Evolutionary conservation across 140 eudicot species (phyloP).

Genomic region (Oenanthe javanica): DNA sequence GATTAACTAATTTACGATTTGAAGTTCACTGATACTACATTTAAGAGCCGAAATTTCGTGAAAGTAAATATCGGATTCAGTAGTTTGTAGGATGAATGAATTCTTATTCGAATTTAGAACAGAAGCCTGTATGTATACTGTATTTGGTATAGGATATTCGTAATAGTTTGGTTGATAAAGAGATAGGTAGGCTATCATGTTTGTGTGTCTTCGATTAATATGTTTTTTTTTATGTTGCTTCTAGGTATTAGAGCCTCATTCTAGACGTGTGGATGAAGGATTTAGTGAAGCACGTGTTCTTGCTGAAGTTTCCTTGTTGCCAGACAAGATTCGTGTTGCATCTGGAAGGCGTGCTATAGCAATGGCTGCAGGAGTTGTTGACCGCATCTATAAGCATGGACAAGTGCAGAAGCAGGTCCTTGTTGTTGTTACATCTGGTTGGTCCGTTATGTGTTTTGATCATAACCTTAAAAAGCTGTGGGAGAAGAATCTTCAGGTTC

Average conservation of each 20-base stretch:
- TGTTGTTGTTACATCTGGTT: constrained; percentile 95
- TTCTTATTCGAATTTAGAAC: not conserved
- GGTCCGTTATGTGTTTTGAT: constrained; percentile 97
- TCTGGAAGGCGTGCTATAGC: constrained; percentile 99
- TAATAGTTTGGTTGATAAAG: not conserved
- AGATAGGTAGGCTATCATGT: not conserved
- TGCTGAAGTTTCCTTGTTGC: constrained; percentile 74
- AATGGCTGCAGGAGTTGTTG: constrained; percentile 95
- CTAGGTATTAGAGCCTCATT: constrained; percentile 89
- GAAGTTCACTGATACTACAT: too few species aligned
- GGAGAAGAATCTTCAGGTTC: constrained; percentile 88
- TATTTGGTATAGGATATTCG: not conserved
- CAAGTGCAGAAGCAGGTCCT: constrained; percentile 85
- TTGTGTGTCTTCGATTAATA: not conserved
- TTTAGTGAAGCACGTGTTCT: constrained; percentile 89
- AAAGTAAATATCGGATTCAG: not conserved
- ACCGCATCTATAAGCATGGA: constrained; percentile 52
- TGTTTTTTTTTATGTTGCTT: not conserved
- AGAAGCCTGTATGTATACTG: not conserved
- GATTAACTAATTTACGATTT: not conserved
- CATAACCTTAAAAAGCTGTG: constrained; percentile 92
- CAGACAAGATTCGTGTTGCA: constrained; percentile 82
- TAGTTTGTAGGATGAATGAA: too few species aligned
- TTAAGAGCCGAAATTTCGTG: not conserved
- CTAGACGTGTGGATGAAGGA: constrained; percentile 91